Evolutionary conservation across 140 eudicot genomes (phyloP), one percentile per base, ranked within the genome.

Genomic region (Anethum foeniculum): DNA sequence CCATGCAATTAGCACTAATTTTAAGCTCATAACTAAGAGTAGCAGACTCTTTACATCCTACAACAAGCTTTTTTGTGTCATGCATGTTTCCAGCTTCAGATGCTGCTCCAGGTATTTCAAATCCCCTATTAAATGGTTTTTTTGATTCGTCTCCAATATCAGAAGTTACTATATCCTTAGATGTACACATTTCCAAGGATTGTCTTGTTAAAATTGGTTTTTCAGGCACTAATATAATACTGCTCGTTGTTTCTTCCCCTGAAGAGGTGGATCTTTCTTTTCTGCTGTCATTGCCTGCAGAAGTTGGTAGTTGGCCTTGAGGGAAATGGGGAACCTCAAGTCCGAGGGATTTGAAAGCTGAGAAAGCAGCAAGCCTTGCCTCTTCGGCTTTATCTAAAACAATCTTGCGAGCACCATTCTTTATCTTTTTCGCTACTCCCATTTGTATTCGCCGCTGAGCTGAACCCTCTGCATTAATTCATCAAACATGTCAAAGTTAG

Each of bases 341-440:
- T 77, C 99, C 99, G 84, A 95, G 97, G 75, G 99, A 93, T 80
- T 89, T 91, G 82, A 95, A 95, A 84, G 99, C 99, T 83, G 99
- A 92, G 82, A 90, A 95, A 34, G 99, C 99, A 71, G 97, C 96
- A 84, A 88, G 83, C 77, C 96, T 87, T 83, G 99, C 99, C 88
- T 95, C 99, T 82, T 92, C 97, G 71, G 99, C 99, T 90, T 95
- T 95, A 28, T 95, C 99, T 60, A 95, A 82, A 30, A 95, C 96
- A 80, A 95, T 87, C 82, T 87, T 95, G 34, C 97, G 93, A 44
- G 99, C 99, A 41, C 93, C 99, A 79, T 95, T 92, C 87, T 84
- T 92, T 75, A 95, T 95, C 88, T 95, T 95, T 86, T 92, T 92
- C 49, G 97, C 97, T 78, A 95, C 88, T 83, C 99, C 99, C 88